Conservation (phyloP, 345 rosid genomes). For the Erodium maritimum region DNA sequence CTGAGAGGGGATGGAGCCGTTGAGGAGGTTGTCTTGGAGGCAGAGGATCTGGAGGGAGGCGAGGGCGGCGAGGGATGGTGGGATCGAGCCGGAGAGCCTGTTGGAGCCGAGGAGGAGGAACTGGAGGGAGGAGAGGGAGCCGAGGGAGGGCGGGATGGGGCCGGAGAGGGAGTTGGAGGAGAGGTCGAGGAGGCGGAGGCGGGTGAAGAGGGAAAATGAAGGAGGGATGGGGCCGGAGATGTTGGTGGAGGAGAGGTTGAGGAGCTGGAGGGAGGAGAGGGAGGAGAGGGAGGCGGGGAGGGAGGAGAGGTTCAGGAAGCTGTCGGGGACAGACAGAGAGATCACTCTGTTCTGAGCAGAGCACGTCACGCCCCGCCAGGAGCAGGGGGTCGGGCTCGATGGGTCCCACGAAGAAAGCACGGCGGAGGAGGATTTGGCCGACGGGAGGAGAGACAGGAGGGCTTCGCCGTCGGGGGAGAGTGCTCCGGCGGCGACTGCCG, state of each 20-base stretch:
- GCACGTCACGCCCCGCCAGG: slow-evolving; percentile 84
- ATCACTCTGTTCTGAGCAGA: slow-evolving; percentile 74
- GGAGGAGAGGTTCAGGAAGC: slow-evolving; percentile 76
- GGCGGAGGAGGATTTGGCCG: slow-evolving; percentile 37
- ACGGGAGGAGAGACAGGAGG: slow-evolving; percentile 45
- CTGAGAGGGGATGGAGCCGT: slow-evolving; percentile 76
- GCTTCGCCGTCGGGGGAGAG: slow-evolving; percentile 78
- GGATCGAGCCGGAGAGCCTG: slow-evolving; percentile 53
- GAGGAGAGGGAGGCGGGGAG: slow-evolving; percentile 61
- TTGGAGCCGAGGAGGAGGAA: slow-evolving; percentile 78
- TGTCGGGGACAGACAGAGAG: slow-evolving; percentile 66
- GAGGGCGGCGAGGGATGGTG: slow-evolving; percentile 58
- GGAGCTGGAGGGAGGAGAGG: slow-evolving; percentile 73
- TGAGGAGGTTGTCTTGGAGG: slow-evolving; percentile 73
- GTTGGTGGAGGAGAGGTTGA: slow-evolving; percentile 80
- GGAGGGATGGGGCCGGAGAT: slow-evolving; percentile 81
- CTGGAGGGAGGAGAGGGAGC: slow-evolving; percentile 64
- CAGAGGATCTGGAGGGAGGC: slow-evolving; percentile 61
- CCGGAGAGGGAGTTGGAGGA: slow-evolving; percentile 85
- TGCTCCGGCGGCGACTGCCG: slow-evolving; percentile 27
- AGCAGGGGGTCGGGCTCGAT: slow-evolving; percentile 62
- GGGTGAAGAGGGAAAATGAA: slow-evolving; percentile 53
- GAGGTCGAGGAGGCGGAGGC: slow-evolving; percentile 73
- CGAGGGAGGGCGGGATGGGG: slow-evolving; percentile 57
- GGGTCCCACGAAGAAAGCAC: slow-evolving; percentile 76